Base-by-base conservation (phyloP, 805 yeast genomes). In the Candida bentonensis region DNA sequence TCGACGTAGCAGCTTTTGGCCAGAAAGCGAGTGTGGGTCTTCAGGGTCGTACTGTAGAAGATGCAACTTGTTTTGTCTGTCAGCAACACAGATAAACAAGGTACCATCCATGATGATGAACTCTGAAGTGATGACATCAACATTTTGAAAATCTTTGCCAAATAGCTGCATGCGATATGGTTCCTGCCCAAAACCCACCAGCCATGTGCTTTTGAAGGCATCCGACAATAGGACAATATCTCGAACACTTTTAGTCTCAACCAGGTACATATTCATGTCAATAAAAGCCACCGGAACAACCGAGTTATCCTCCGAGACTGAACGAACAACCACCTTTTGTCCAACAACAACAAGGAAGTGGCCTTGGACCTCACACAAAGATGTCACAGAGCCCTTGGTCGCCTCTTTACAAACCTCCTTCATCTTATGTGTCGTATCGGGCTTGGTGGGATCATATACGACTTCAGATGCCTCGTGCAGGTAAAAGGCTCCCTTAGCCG, bases 211-310 rank as follows among this genome's bases (percentile, higher is more conserved):
- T 52, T 83, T 81, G 61, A 78, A 69, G 0, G 84, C 67, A 60
- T 92, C 98, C 17, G 94, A 94, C 15, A 87, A 62, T 1, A 87
- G 54, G n/a, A 89, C 58, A 53, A 89, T 64, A 58, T 88, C 85
- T 33, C 94, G 88, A 58, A 86, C 76, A 50, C 87, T 71, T 61
- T 88, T 88, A 15, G 85, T 72, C 51, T 84, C 94, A 4, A 82
- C 69, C 2, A 85, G 76, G 59, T 76, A 85, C 0, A 87, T 75
- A 1, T 87, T 76, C n/a, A 87, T 74, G 58, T 92, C 97, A 44
- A 80, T 68, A 55, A 92, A 92, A 1, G 97, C 97, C 3, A 92
- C 96, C 0, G 97, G 96, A 23, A 82, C 86, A 2, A 86, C 85
- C 34, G 78, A 73, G 44, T 84, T 82, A 59, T 84, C 92, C 53